These are phyloP conservation scores for Trichoderma sp. DNA, from an alignment of 2,329 filamentous ascomycete species.

Conservation along the genomic window DNA sequence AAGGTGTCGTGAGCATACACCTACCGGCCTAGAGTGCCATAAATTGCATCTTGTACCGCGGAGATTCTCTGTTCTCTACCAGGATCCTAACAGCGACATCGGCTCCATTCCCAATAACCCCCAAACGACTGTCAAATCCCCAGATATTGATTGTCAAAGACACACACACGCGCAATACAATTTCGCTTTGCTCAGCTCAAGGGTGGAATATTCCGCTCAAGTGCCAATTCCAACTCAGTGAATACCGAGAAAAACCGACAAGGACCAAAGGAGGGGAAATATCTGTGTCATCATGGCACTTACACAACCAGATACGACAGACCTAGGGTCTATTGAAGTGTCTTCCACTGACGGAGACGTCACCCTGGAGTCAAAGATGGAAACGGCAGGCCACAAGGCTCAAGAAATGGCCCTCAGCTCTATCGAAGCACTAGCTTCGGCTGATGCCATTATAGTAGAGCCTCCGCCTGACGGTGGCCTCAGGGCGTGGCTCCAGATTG, in stretches of 20 bases:
- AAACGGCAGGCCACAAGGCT: background rate
- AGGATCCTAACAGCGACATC: slow-evolving; percentile 1
- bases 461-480: slow-evolving; percentile 37
- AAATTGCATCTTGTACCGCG: background rate
- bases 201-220: background rate
- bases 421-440: background rate
- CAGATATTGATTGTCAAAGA: background rate
- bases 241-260: background rate
- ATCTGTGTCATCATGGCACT: background rate
- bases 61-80: background rate
- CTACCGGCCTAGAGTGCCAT: background rate
- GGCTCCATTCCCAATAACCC: background rate
- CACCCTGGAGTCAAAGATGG: background rate
- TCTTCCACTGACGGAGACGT: background rate
- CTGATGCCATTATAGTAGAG: background rate
- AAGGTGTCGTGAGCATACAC: background rate
- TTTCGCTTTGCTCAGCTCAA: background rate
- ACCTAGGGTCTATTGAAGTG: background rate
- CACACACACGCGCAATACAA: background rate
- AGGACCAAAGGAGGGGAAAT: background rate
- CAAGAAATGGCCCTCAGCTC: background rate
- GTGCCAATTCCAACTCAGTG: background rate
- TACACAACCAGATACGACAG: background rate
- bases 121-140: background rate
- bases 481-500: slow-evolving; percentile 38